Evolutionary conservation across 2,329 filamentous ascomycete genomes (phyloP).

Genomic region (Alternaria dauci): DNA sequence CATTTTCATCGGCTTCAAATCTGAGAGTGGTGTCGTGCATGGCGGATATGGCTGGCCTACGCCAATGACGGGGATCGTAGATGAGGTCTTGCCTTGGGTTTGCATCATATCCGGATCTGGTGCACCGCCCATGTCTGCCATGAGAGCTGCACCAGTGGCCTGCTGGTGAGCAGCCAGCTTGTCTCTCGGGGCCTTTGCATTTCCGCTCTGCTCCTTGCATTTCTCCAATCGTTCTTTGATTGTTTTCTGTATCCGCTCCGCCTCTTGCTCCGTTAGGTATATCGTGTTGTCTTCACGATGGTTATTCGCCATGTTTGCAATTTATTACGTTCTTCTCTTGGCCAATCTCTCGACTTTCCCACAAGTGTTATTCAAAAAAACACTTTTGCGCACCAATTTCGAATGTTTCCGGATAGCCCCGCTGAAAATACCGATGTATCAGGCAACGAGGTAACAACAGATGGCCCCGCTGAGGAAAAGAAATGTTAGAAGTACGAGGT

Average conservation of each 20-base stretch:
- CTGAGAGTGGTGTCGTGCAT: constrained; percentile 23
- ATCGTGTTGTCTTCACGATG: constrained; percentile 34
- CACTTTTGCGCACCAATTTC: background rate
- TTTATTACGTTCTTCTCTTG: background rate
- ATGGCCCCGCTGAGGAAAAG: background rate
- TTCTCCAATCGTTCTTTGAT: constrained; percentile 29
- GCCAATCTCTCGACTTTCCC: background rate
- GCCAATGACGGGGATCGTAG: constrained; percentile 31
- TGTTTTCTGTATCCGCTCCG: constrained; percentile 36
- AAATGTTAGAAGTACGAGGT: background rate
- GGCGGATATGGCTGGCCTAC: constrained; percentile 38
- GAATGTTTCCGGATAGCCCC: background rate
- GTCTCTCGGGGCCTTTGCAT: constrained; percentile 30
- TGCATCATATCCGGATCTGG: constrained; percentile 32
- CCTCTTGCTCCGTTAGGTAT: constrained; percentile 39
- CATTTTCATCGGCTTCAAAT: constrained; percentile 40
- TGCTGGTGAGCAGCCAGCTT: constrained; percentile 32
- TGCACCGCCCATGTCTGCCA: constrained; percentile 43
- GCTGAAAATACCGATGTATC: background rate
- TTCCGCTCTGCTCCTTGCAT: constrained; percentile 26
- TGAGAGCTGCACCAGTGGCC: constrained; percentile 41
- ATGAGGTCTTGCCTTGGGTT: constrained; percentile 25
- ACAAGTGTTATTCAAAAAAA: background rate
- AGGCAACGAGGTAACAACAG: background rate
- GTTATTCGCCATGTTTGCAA: constrained; percentile 12